Base-by-base conservation (phyloP, 140 eudicot genomes). In the Cichorium intybus region DNA sequence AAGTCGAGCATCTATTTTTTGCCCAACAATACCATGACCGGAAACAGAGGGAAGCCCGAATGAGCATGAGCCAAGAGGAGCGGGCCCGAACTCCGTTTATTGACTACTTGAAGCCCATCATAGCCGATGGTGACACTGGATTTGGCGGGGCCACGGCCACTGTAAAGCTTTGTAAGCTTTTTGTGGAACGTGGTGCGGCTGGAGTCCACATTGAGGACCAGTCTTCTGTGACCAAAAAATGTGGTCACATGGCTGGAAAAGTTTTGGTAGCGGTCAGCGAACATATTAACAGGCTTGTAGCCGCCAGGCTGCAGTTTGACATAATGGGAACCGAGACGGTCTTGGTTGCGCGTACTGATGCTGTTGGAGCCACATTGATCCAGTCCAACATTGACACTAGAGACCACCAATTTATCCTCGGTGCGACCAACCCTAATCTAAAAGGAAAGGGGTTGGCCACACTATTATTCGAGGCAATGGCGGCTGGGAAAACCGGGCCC, bases 161-260 rank as follows among this genome's bases (percentile, higher is more conserved):
- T 0, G 92, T 88, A 6, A 92, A 92, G 87, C 86, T 92, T 26
- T 87, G 98, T 71, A 92, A 92, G 87, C 86, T 92, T 8, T 92
- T 92, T 1, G 98, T 88, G 43, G 98, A 92, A 75, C 91, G 96
- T 28, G 98, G 98, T 0, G 98, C 98, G 0, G 98, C 96, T 4
- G 98, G 98, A 0, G 96, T 92, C 34, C 98, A 92, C 69, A 92
- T 92, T 2, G 98, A 92, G 82, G 98, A 92, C 54, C 96, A 92
- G 70, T 92, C 98, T 0, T 92, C 98, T 0, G 95, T 88, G 57
- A 85, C 96, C 27, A 92, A 92, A 31, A 92, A 92, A 54, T 92
- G 98, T 16, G 98, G 98, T 21, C 98, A 92, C 75, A 92, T 92
- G 98, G 98, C 95, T 0, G 98, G 98, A 1, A 92, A 92, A 56